Conservation (phyloP, 2,329 filamentous ascomycete genomes). For the Venturia pyrina region DNA sequence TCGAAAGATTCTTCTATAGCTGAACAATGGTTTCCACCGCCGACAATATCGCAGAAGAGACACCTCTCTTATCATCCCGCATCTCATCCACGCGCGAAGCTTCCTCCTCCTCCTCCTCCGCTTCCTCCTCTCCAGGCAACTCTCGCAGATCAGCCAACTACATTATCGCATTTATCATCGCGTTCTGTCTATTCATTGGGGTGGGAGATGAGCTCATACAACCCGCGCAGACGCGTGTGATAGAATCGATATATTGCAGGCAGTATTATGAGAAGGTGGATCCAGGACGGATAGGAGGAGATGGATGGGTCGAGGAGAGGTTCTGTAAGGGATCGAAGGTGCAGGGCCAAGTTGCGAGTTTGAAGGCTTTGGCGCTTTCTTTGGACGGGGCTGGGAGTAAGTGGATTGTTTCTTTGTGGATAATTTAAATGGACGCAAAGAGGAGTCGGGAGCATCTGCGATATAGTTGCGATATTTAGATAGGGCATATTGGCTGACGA, state of each 20-base stretch:
- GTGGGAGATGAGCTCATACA: conserved; percentile 29
- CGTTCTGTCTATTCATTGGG: conserved; percentile 33
- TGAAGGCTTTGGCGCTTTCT: conserved; percentile 38
- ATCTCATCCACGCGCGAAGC: not conserved
- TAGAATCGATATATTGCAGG: conserved; percentile 46
- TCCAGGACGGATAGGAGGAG: conserved; percentile 18
- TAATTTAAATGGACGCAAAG: not conserved
- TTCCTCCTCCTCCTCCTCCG: not conserved
- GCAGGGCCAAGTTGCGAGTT: conserved; percentile 42
- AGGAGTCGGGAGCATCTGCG: not conserved
- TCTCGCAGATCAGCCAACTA: not conserved
- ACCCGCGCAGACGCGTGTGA: conserved; percentile 39
- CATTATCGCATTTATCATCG: not conserved
- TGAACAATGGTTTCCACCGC: not conserved
- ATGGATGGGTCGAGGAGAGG: conserved; percentile 27
- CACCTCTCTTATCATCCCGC: not conserved
- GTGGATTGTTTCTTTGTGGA: not conserved
- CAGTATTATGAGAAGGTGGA: conserved; percentile 34
- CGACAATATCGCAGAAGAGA: not conserved
- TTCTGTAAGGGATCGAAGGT: conserved; percentile 41
- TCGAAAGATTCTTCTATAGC: not conserved
- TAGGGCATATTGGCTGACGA: conserved; percentile 19
- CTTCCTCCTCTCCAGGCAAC: not conserved
- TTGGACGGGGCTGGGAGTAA: conserved; percentile 18
- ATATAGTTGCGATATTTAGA: not conserved